These are phyloP conservation scores for Euphrasia arctica DNA, from an alignment of 305 asterid genomes.

Conservation along the genomic window DNA sequence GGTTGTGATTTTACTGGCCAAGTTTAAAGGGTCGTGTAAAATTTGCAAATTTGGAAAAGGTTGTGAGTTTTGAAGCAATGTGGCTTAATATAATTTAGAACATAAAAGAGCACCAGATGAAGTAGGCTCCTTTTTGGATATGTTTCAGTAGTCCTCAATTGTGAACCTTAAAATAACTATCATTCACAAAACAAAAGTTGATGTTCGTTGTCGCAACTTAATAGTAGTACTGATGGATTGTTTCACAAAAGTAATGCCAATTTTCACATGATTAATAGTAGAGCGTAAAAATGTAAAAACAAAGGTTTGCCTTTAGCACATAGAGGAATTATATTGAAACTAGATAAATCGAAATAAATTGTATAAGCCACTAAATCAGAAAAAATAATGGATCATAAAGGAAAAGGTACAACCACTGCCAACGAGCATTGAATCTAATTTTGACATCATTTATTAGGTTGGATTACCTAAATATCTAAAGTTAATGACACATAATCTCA, in stretches of 20 bases:
- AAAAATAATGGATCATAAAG: background rate
- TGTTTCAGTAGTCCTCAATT: background rate
- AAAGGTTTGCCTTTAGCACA: background rate
- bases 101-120: background rate
- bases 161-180: background rate
- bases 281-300: constrained; percentile 9
- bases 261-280: background rate
- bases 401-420: constrained; percentile 15
- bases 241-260: background rate
- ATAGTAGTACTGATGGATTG: too few relatives aligned
- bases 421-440: background rate
- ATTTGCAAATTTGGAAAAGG: too few relatives aligned
- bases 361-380: background rate
- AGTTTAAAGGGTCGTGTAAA: too few relatives aligned
- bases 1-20: too few relatives aligned
- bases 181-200: constrained; percentile 2
- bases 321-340: background rate
- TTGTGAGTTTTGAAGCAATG: too few relatives aligned
- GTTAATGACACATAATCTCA: background rate
- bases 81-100: background rate
- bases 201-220: background rate
- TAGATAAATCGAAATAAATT: background rate
- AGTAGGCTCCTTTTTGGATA: background rate
- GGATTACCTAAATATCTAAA: background rate
- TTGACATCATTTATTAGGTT: background rate